These are phyloP conservation scores for Primulina eburnea DNA, from an alignment of 257 asterid genomes.

Conservation along the genomic window DNA sequence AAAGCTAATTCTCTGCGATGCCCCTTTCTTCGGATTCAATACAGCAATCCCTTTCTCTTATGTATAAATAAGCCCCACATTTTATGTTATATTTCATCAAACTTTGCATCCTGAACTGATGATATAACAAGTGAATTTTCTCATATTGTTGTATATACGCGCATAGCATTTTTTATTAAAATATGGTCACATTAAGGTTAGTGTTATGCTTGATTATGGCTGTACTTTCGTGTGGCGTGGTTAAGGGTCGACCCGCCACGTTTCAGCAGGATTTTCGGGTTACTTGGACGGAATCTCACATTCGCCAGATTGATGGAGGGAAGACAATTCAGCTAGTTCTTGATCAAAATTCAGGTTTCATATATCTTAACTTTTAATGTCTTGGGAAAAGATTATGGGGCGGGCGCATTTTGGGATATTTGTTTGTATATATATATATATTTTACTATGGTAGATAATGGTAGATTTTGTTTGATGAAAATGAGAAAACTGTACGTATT, in stretches of 20 bases:
- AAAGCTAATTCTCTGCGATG: not conserved
- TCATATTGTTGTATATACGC: not conserved
- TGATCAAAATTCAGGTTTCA: conserved; percentile 63
- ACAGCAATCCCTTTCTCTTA: not conserved
- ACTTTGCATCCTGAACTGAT: not conserved
- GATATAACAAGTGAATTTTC: not conserved
- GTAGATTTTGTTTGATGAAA: no score
- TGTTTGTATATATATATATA: no score
- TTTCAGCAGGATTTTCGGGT: conserved; percentile 59
- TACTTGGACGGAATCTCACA: conserved; percentile 67
- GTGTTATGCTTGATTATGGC: conserved; percentile 1
- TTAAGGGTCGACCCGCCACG: conserved; percentile 58
- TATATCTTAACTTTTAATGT: not conserved
- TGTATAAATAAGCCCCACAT: not conserved
- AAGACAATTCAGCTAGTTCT: conserved; percentile 69
- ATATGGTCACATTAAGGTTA: conserved; percentile 27
- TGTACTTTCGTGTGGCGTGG: conserved; percentile 22
- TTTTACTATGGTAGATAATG: no score
- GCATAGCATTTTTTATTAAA: conserved; percentile 8
- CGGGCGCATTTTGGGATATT: no score
- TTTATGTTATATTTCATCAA: not conserved
- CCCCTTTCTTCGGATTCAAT: not conserved
- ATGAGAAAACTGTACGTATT: no score
- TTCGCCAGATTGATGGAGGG: conserved; percentile 67
- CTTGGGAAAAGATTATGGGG: no score